phyloP scores from a whole-genome alignment of 805 yeast species.

The Saccharomyces jurei region DNA sequence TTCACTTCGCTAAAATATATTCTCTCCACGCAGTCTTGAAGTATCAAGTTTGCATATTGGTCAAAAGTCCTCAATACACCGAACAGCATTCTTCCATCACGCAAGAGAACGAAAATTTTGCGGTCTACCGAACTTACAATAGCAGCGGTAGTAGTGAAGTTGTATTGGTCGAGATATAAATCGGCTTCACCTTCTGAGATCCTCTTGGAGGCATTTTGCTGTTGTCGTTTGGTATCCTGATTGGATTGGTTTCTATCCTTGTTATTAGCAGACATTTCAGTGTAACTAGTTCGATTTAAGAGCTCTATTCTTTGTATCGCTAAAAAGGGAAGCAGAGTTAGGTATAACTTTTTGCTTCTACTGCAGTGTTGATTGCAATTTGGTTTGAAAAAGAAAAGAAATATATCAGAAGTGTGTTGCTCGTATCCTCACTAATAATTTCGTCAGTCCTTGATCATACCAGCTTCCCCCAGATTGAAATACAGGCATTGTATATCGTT shows the following conservation, averaged over 20 bases:
- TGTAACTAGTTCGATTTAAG: background rate
- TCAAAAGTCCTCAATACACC: constrained; percentile 93
- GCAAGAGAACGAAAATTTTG: constrained; percentile 70
- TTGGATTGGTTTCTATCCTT: background rate
- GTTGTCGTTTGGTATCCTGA: background rate
- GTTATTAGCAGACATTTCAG: background rate
- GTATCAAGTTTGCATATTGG: constrained; percentile 84
- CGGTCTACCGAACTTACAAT: constrained; percentile 79
- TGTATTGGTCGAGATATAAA: constrained; percentile 67
- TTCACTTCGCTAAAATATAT: constrained; percentile 51
- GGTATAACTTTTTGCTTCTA: background rate
- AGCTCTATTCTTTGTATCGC: background rate
- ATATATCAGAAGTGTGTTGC: background rate
- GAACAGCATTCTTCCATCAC: constrained; percentile 82
- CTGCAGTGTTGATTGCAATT: background rate
- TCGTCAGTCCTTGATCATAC: background rate
- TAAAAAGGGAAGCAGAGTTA: background rate
- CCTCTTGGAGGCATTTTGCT: constrained; percentile 16
- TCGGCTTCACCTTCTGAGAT: constrained; percentile 40
- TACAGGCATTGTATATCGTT: background rate
- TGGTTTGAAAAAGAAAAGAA: background rate
- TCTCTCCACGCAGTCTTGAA: constrained; percentile 86
- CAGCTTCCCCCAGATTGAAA: background rate
- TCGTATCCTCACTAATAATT: background rate
- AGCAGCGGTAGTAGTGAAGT: constrained; percentile 87